These are phyloP conservation scores for Schizonepeta tenuifolia DNA, from an alignment of 257 asterid genomes.

Conservation along the genomic window DNA sequence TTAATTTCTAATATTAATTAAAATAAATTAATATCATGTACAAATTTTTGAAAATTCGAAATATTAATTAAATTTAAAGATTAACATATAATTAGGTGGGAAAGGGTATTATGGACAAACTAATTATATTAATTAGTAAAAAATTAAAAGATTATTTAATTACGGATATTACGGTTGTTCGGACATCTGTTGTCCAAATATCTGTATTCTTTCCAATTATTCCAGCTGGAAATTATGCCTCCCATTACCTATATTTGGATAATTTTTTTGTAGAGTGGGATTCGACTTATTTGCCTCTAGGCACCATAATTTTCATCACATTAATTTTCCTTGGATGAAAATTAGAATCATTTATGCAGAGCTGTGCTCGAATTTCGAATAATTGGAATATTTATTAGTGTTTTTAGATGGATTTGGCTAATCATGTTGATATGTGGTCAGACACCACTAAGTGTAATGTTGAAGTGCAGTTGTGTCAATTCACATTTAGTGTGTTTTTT, in stretches of 20 bases:
- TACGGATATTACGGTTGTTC: too few relatives aligned
- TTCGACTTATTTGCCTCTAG: constrained; percentile 26
- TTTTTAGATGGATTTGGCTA: background rate
- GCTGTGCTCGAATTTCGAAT: too few relatives aligned
- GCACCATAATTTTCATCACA: constrained; percentile 9
- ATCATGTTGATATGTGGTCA: background rate
- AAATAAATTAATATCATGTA: too few relatives aligned
- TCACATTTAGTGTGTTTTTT: background rate
- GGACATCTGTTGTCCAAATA: too few relatives aligned
- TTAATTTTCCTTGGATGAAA: background rate
- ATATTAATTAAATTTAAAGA: too few relatives aligned
- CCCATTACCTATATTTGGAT: constrained; percentile 11
- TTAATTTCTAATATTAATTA: too few relatives aligned
- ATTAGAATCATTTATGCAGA: background rate
- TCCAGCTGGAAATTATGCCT: constrained; percentile 1
- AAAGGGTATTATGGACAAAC: too few relatives aligned
- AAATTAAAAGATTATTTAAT: too few relatives aligned
- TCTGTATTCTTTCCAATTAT: constrained; percentile 16
- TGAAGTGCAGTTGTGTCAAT: background rate
- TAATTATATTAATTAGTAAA: too few relatives aligned
- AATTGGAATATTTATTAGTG: background rate
- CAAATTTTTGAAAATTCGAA: too few relatives aligned
- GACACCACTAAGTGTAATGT: background rate
- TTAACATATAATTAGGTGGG: too few relatives aligned
- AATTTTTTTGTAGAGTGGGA: constrained; percentile 30